Conservation (phyloP, 257 asterid species). For the Nicotiana tabacum region DNA sequence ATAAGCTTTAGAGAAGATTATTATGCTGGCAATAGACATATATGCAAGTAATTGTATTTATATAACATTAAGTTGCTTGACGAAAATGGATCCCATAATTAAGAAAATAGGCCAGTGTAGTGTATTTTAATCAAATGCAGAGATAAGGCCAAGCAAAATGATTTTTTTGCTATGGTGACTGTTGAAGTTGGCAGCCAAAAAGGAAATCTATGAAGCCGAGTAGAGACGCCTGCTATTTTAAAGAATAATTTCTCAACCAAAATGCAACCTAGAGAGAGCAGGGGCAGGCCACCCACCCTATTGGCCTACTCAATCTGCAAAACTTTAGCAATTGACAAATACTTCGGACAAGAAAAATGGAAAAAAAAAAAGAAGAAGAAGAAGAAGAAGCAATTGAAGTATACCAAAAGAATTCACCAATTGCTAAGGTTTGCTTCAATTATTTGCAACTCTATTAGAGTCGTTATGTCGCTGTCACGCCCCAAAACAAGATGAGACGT, state of each 20-base stretch:
- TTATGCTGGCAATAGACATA: not conserved
- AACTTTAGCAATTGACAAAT: too few relatives aligned
- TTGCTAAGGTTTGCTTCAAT: too few relatives aligned
- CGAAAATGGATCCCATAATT: not conserved
- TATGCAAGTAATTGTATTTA: not conserved
- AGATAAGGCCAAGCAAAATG: not conserved
- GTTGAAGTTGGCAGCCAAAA: slow-evolving; percentile 24
- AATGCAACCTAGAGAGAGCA: not conserved
- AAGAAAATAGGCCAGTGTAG: not conserved
- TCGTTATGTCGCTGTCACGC: too few relatives aligned
- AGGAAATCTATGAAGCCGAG: slow-evolving; percentile 1
- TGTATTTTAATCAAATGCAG: not conserved
- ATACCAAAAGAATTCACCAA: too few relatives aligned
- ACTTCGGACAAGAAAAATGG: too few relatives aligned
- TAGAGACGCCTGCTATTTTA: not conserved
- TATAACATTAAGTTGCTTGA: not conserved
- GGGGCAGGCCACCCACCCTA: slow-evolving; percentile 9
- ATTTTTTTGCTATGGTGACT: not conserved
- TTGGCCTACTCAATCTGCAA: not conserved
- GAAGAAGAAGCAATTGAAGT: too few relatives aligned
- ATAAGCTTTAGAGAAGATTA: not conserved
- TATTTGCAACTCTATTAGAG: too few relatives aligned
- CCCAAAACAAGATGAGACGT: too few relatives aligned
- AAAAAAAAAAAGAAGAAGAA: too few relatives aligned
- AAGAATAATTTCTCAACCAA: not conserved